These are phyloP conservation scores for Westerdykella aurantiaca DNA, from an alignment of 2,329 filamentous ascomycete genomes.

Conservation along the genomic window DNA sequence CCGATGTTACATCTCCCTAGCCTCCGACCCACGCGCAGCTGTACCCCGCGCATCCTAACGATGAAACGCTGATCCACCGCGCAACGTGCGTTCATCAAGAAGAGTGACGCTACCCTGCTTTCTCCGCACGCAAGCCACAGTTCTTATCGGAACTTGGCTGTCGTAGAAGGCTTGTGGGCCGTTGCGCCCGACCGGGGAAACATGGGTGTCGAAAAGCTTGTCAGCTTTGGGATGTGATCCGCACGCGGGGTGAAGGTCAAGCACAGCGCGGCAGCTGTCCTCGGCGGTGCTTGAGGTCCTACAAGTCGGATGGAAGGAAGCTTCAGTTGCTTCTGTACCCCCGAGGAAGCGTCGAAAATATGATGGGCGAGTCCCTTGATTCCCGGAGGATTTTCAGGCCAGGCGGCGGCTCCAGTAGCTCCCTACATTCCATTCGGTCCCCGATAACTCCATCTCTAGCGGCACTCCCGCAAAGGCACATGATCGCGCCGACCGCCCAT, in stretches of 20 bases:
- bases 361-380: slow-evolving; percentile 6
- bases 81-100: no score
- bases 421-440: no score
- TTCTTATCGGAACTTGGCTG: slow-evolving; percentile 20
- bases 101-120: not conserved
- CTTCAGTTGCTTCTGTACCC: slow-evolving; percentile 11
- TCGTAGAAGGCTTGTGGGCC: slow-evolving; percentile 20
- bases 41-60: no score
- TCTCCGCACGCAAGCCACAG: slow-evolving; percentile 20
- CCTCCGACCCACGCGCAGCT: no score
- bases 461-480: slow-evolving; percentile 5
- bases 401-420: not conserved
- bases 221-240: not conserved
- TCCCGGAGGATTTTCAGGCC: not conserved
- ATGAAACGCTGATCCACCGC: no score
- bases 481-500: not conserved
- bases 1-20: no score
- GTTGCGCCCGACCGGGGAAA: slow-evolving; percentile 9
- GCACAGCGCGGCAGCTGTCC: slow-evolving; percentile 8
- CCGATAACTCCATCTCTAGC: not conserved
- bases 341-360: slow-evolving; percentile 11
- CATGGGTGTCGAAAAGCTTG: no score
- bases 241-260: slow-evolving; percentile 21
- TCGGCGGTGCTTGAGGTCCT: slow-evolving; percentile 21
- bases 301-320: slow-evolving; percentile 13